Conservation (phyloP, 306 rosid species). For the Neltuma alba region DNA sequence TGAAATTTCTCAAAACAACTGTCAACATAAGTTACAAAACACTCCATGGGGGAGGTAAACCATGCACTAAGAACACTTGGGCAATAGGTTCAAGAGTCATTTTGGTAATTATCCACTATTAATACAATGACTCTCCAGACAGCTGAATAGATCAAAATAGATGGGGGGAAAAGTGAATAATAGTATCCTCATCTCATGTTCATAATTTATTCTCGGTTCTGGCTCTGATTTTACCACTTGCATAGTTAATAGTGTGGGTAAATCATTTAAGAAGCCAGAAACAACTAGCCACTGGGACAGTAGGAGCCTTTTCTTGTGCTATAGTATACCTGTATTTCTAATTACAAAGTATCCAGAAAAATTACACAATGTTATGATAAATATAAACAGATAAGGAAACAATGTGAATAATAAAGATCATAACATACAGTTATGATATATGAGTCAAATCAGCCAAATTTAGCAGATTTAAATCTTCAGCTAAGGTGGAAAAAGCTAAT, state of each 20-base stretch:
- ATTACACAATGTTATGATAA: not conserved
- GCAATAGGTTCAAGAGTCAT: not conserved
- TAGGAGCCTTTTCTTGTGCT: conserved; percentile 14
- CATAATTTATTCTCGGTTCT: not conserved
- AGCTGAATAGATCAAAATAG: not conserved
- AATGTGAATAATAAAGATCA: not conserved
- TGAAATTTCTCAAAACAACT: conserved; percentile 26
- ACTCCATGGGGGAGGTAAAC: not conserved
- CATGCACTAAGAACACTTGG: not conserved
- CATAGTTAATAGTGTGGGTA: conserved; percentile 13
- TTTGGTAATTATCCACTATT: not conserved
- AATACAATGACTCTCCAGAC: not conserved
- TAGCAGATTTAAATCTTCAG: conserved; percentile 27
- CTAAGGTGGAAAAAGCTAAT: not conserved
- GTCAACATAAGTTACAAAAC: conserved; percentile 27
- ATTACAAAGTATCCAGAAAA: conserved; percentile 14
- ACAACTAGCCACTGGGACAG: not conserved
- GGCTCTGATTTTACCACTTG: not conserved
- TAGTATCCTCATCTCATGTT: not conserved
- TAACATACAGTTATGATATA: conserved; percentile 12
- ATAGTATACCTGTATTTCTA: not conserved
- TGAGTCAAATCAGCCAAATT: conserved; percentile 22
- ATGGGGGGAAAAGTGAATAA: not conserved
- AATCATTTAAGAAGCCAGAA: conserved; percentile 15
- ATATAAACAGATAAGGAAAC: not conserved